These are phyloP conservation scores for Cladosporium sp. DNA, from an alignment of 2,329 filamentous ascomycete species.

Conservation along the genomic window DNA sequence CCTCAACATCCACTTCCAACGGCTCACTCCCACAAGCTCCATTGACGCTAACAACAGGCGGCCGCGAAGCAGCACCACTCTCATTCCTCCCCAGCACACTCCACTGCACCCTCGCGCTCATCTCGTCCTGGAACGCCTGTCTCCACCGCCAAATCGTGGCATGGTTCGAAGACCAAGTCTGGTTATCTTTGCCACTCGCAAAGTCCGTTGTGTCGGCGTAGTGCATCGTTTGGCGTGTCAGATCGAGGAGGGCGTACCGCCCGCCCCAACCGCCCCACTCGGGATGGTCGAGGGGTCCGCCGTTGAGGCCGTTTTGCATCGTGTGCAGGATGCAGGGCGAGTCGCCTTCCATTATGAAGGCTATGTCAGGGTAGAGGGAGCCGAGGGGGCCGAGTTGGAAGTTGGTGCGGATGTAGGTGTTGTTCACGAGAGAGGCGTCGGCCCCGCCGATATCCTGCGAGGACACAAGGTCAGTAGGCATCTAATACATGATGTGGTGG, in stretches of 20 bases:
- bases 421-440: constrained; percentile 45
- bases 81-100: constrained; percentile 33
- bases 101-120: constrained; percentile 48
- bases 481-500: constrained; percentile 26
- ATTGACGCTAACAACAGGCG: constrained; percentile 46
- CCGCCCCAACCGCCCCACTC: constrained; percentile 50
- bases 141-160: constrained; percentile 54
- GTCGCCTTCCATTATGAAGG: constrained; percentile 53
- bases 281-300: constrained; percentile 40
- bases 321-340: constrained; percentile 49
- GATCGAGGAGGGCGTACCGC: constrained; percentile 39
- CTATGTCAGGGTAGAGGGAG: constrained; percentile 40
- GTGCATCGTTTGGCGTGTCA: constrained; percentile 32
- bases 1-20: constrained; percentile 39
- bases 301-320: constrained; percentile 46
- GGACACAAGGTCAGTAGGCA: constrained; percentile 27
- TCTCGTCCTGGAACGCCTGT: constrained; percentile 50
- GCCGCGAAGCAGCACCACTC: constrained; percentile 40
- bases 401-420: constrained; percentile 50
- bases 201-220: constrained; percentile 37
- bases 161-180: constrained; percentile 39
- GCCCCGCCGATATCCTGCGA: constrained; percentile 44
- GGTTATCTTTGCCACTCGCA: constrained; percentile 32
- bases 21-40: constrained; percentile 35
- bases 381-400: constrained; percentile 50